Base-by-base conservation (phyloP, 495 filamentous ascomycete genomes). In the Hyaloscypha finlandica region DNA sequence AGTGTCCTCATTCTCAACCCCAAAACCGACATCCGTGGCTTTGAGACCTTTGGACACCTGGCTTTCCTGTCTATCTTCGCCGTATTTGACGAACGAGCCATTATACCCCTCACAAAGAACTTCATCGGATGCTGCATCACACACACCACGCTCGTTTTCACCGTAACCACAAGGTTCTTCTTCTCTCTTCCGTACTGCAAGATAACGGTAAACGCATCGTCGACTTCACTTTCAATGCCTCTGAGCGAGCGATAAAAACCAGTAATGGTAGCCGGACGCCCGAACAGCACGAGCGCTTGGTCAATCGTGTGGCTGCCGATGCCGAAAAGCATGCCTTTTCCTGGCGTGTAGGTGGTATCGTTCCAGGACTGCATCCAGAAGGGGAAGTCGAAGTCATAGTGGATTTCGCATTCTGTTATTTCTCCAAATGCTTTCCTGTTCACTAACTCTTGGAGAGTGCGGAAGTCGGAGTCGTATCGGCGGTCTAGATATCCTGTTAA, bases 231-330 rank as follows among this genome's bases (percentile, higher is more conserved):
- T 2, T 79, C 75, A 4, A 74, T 72, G 3, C 78, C 78, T 8
- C 88, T 80, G 66, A 90, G 83, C 4, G 83, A 82, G 4, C 84
- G 81, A n/a, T 90, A 74, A 71, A 91, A 88, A 4, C 74, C 90
- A 1, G 88, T 91, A 11, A 93, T 79, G 1, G 80, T 80, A 42
- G 84, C 72, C 11, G 91, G 91, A 9, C 83, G 70, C 6, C 91
- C 91, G 65, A 93, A 88, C 14, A 89, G 76, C n/a, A 81, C 69
- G 56, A 91, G 81, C 0, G 84, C 86, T 71, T 92, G 90, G 72
- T 92, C 89, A 6, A 93, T 81, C 6, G 89, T 81, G 74, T 94
- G 91, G 8, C 85, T 83, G 68, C 90, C 90, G 4, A 93, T 82
- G 67, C 89, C 91, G 69, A 88, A 91, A n/a, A 90, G 78, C 61